Evolutionary conservation across 768 basidiomycete genomes (phyloP), one percentile per base, ranked within the genome.

Genomic region (Vishniacozyma victoriae): DNA sequence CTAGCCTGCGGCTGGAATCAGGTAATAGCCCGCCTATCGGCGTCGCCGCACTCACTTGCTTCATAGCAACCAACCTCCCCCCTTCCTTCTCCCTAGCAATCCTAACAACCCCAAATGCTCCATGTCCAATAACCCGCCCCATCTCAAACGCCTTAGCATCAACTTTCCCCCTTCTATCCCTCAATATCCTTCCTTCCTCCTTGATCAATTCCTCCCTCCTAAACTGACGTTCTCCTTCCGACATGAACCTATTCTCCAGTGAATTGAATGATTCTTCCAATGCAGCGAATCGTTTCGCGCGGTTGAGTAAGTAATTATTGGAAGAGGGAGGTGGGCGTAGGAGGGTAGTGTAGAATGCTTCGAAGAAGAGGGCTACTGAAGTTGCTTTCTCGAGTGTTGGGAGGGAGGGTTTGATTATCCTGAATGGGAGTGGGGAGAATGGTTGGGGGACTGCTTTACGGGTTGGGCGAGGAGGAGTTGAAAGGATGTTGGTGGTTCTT

Each of bases 101-200:
- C 9, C 84, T 86, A 15, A 99, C 93, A 37, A 96, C 92, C 0
- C 92, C 93, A 73, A 99, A 96, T 9, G 92, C 92, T 60, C 90
- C 91, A 71, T 95, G 89, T 27, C 92, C 91, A 66, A 95, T 92
- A 41, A 87, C 89, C 78, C 93, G 87, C 55, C 96, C 78, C 72
- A 85, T 86, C 59, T 81, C 78, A 73, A 96, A 96, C 23, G 85
- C 85, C 60, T 81, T 85, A 41, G 81, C 83, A 62, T 86, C 84
- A 19, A 96, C 84, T 73, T 85, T 87, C 41, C 78, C 78, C 62
- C 92, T 78, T 50, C 82, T 78, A 58, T 90, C 88, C 42, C 92
- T 82, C 63, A 96, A 77, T 71, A 92, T 85, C 41, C 86, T 83
- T 3, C 85, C 88, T 77, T 97, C 93, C 66, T 90, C 89, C 74